phyloP scores from a whole-genome alignment of 306 rosid genomes.

The Heteromeles arbutifolia region DNA sequence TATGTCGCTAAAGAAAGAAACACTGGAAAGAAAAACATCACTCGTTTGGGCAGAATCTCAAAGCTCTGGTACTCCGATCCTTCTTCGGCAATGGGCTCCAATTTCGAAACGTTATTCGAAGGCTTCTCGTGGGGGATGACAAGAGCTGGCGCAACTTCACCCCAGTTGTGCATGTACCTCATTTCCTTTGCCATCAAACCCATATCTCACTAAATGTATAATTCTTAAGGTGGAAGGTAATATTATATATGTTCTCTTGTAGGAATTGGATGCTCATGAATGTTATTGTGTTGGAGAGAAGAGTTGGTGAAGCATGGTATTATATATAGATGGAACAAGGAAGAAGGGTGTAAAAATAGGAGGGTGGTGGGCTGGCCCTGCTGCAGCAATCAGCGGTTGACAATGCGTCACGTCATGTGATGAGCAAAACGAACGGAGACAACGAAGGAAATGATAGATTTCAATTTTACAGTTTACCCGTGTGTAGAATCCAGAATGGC shows the following conservation, averaged over 20 bases:
- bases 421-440: neutral
- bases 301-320: neutral
- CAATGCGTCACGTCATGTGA: neutral
- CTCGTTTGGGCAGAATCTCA: constrained; percentile 2
- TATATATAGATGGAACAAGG: neutral
- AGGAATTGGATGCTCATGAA: neutral
- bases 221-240: neutral
- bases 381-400: neutral
- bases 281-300: neutral
- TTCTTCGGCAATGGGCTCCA: constrained; percentile 16
- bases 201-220: neutral
- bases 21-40: constrained; percentile 1
- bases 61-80: neutral
- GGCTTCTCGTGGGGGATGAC: constrained; percentile 10
- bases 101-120: constrained; percentile 7
- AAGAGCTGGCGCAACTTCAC: constrained; percentile 1
- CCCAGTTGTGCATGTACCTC: constrained; percentile 7
- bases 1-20: constrained; percentile 2
- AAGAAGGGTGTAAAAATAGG: neutral
- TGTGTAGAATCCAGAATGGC: neutral
- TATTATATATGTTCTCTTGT: neutral
- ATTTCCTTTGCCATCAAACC: constrained; percentile 11
- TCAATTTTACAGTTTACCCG: neutral
- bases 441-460: neutral
- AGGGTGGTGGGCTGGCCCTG: neutral